Evolutionary conservation across 2,329 filamentous ascomycete genomes (phyloP).

Genomic region (Pseudodiploospora longispora): DNA sequence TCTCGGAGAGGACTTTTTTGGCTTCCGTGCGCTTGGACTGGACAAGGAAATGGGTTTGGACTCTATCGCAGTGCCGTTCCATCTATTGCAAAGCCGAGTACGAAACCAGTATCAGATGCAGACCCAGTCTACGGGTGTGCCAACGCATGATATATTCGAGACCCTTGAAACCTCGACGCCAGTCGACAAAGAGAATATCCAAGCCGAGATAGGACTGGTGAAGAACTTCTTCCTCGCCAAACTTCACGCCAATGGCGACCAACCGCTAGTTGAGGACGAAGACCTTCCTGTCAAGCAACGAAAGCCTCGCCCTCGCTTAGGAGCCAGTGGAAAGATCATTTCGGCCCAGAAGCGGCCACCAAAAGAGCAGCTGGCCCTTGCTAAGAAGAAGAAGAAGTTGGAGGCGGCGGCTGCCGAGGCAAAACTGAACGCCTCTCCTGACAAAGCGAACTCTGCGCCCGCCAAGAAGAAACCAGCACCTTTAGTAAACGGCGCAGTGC

Average conservation of each 20-base stretch:
- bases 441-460: conserved; percentile 32
- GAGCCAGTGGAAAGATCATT: conserved; percentile 75
- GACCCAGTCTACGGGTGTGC: conserved; percentile 51
- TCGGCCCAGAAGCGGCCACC: conserved; percentile 75
- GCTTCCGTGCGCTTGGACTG: conserved; percentile 89
- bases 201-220: conserved; percentile 76
- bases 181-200: conserved; percentile 70
- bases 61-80: conserved; percentile 82
- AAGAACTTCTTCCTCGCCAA: conserved; percentile 89
- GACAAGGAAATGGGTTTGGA: conserved; percentile 85
- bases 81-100: conserved; percentile 86
- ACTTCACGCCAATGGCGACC: conserved; percentile 70
- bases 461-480: conserved; percentile 45
- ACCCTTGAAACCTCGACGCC: conserved; percentile 63
- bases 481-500: conserved; percentile 27
- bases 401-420: conserved; percentile 51
- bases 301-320: conserved; percentile 57
- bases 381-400: conserved; percentile 81
- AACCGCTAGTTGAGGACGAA: conserved; percentile 85
- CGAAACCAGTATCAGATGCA: conserved; percentile 78
- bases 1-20: conserved; percentile 97
- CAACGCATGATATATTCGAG: conserved; percentile 55
- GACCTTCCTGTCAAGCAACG: conserved; percentile 90
- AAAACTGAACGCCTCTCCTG: conserved; percentile 28
- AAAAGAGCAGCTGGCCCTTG: conserved; percentile 72